These are phyloP conservation scores for Diaporthe aspalathi DNA, from an alignment of 2,329 filamentous ascomycete species.

Conservation along the genomic window DNA sequence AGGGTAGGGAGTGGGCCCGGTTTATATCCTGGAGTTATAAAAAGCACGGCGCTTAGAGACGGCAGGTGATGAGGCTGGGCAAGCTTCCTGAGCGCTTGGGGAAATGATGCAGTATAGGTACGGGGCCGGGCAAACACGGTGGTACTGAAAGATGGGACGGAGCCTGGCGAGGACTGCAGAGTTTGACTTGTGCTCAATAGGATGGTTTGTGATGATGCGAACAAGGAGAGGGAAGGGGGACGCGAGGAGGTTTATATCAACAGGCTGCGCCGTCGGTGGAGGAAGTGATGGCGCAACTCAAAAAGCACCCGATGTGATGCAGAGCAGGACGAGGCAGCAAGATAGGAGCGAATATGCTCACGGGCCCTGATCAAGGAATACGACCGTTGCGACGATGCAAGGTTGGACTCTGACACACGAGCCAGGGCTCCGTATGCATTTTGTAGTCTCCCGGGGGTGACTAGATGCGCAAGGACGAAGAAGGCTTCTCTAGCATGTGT, in stretches of 20 bases:
- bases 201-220: neutral
- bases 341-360: constrained; percentile 23
- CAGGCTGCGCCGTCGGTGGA: neutral
- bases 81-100: constrained; percentile 30
- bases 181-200: neutral
- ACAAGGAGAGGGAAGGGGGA: neutral
- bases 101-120: neutral
- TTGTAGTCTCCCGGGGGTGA: constrained; percentile 23
- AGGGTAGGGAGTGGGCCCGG: constrained; percentile 6
- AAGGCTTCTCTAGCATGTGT: constrained; percentile 30
- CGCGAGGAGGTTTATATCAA: constrained; percentile 28
- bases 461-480: constrained; percentile 15
- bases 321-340: constrained; percentile 25
- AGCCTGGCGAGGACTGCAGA: constrained; percentile 9
- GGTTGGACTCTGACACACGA: constrained; percentile 27
- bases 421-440: constrained; percentile 28
- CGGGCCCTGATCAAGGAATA: constrained; percentile 13
- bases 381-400: constrained; percentile 31
- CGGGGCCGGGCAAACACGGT: neutral
- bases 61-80: constrained; percentile 8
- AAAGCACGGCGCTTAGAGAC: constrained; percentile 19
- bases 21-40: constrained; percentile 12
- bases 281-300: constrained; percentile 9
- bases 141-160: constrained; percentile 1
- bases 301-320: constrained; percentile 6